phyloP scores from a whole-genome alignment of 2,329 filamentous ascomycete genomes.

The Pseudogymnoascus sp. region DNA sequence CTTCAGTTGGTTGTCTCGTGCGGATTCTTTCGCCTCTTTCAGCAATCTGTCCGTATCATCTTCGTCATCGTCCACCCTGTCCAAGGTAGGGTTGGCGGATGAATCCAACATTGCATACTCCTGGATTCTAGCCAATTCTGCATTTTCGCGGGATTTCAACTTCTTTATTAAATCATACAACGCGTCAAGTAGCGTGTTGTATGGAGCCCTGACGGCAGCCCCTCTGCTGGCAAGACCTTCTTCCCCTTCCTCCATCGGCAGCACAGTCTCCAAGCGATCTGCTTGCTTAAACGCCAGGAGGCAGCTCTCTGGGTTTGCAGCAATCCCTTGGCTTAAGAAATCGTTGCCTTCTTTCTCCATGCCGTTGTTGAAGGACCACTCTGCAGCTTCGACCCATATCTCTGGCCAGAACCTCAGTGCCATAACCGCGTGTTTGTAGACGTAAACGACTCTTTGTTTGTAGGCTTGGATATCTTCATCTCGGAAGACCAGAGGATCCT shows the following conservation, averaged over 20 bases:
- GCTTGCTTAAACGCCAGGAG: slow-evolving; percentile 83
- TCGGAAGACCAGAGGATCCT: slow-evolving; percentile 80
- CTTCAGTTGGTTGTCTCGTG: slow-evolving; percentile 54
- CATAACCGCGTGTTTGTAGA: slow-evolving; percentile 92
- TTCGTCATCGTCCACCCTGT: slow-evolving; percentile 46
- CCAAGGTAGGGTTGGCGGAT: slow-evolving; percentile 32
- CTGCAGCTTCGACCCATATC: slow-evolving; percentile 89
- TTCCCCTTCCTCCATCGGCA: slow-evolving; percentile 69
- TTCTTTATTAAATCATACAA: slow-evolving; percentile 83
- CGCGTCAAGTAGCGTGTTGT: slow-evolving; percentile 73
- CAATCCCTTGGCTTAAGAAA: slow-evolving; percentile 74
- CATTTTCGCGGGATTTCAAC: slow-evolving; percentile 54
- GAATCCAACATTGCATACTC: slow-evolving; percentile 36
- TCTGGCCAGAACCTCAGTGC: slow-evolving; percentile 90
- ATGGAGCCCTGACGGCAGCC: slow-evolving; percentile 65
- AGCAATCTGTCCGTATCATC: slow-evolving; percentile 34
- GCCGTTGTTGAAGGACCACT: slow-evolving; percentile 81
- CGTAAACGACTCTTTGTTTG: slow-evolving; percentile 74
- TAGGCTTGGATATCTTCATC: slow-evolving; percentile 70
- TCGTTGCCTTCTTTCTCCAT: slow-evolving; percentile 59
- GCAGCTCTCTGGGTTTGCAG: slow-evolving; percentile 89
- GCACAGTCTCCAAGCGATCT: slow-evolving; percentile 75
- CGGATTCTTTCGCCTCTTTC: slow-evolving; percentile 33
- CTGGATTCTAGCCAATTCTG: slow-evolving; percentile 51
- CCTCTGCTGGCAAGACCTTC: slow-evolving; percentile 57